A percentile compares a stretch with the other conserved stretches of the same genome.
These are phyloP conservation scores for Laetiporus sulphureus DNA, from an alignment of 1,284 basidiomycete genomes.

Conservation along the genomic window DNA sequence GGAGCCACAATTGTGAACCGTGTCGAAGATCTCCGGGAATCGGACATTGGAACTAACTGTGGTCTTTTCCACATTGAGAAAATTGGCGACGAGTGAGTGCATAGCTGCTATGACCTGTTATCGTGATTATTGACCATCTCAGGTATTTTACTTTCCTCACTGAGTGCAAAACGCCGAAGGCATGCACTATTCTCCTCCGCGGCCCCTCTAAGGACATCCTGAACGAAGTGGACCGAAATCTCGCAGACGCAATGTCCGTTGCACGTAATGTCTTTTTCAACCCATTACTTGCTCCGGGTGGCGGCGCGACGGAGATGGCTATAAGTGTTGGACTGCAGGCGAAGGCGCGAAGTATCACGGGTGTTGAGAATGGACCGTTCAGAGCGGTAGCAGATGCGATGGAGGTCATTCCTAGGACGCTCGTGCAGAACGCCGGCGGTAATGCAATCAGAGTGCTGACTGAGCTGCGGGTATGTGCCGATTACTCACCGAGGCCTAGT, in stretches of 20 bases:
- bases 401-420: slow-evolving; percentile 94
- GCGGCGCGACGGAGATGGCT: slow-evolving; percentile 98
- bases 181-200: slow-evolving; percentile 97
- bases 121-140: not conserved
- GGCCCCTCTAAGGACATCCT: slow-evolving; percentile 98
- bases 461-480: slow-evolving; percentile 60
- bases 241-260: slow-evolving; percentile 97
- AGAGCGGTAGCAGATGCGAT: slow-evolving; percentile 92
- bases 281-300: slow-evolving; percentile 86
- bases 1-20: slow-evolving; percentile 98
- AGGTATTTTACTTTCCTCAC: slow-evolving; percentile 97
- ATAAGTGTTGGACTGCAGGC: slow-evolving; percentile 87
- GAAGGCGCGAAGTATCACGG: slow-evolving; percentile 74
- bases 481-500: not conserved
- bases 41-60: slow-evolving; percentile 89
- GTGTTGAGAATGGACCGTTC: slow-evolving; percentile 88
- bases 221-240: slow-evolving; percentile 96
- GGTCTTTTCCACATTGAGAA: slow-evolving; percentile 97
- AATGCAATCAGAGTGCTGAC: slow-evolving; percentile 93
- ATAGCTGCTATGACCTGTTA: not conserved
- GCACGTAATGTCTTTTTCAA: slow-evolving; percentile 97
- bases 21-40: slow-evolving; percentile 89
- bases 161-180: slow-evolving; percentile 89
- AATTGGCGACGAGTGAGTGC: slow-evolving; percentile 88
- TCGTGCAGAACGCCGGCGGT: slow-evolving; percentile 94